Evolutionary conservation across 768 basidiomycete genomes (phyloP), one percentile per base, ranked within the genome.

Genomic region (Dioszegia hungarica): DNA sequence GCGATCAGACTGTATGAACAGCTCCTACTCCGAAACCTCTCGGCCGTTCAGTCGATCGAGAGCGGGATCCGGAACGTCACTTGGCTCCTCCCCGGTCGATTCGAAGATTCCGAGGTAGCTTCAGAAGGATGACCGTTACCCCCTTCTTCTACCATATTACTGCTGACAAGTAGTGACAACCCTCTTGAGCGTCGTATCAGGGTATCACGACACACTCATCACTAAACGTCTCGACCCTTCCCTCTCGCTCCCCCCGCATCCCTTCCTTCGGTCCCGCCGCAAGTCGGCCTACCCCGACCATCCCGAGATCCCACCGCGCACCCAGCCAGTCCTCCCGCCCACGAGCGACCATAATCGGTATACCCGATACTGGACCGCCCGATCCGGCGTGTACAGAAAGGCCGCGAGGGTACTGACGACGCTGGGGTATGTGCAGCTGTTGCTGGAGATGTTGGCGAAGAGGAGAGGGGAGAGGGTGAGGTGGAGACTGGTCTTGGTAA

Each of bases 141-240:
- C 12, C 20, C 12, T 17, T 44, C 29, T 6, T 8, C 20, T 6
- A 37, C 12, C 34, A 9, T 5, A 20, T 22, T 15, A 3, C 12
- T 1, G 25, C 31, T 54, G 27, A 59, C 39, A 53, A 0, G 12
- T 36, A 97, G 92, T 98, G 51, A 89, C 90, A 37, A 84, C 94
- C n/a, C 77, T 84, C 29, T 80, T 95, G 68, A 92, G 91, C 77
- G 79, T 90, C 39, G 82, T 89, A 72, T 89, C 89, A 79, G 82
- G 92, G 81, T 97, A 97, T 74, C 94, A 98, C 75, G 94, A 98
- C 76, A 88, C 90, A 4, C 78, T 98, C n/a, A 83, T 98, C 39
- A 79, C 84, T 3, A 84, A 80, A 72, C 82, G 90, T 58, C 82
- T 93, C 50, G 86, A 88, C 10, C 80, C 84, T 15, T 83, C 86